These are phyloP conservation scores for Vicia villosa DNA, from an alignment of 306 rosid genomes.

Conservation along the genomic window DNA sequence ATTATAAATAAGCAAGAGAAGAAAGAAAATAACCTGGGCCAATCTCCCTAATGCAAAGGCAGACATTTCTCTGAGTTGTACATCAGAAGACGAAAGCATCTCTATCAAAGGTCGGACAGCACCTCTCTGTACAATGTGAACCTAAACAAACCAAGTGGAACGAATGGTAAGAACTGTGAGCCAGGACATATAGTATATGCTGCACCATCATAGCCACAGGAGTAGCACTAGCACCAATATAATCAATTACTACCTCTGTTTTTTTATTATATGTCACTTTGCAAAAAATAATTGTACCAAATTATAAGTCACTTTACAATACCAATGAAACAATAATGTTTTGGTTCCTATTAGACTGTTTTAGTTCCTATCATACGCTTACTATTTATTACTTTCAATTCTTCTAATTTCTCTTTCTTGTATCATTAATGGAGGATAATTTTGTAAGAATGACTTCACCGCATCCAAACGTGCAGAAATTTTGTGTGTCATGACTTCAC, in stretches of 20 bases:
- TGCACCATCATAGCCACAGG: slow-evolving; percentile 30
- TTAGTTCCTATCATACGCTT: no score
- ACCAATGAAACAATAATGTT: no score
- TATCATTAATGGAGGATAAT: no score
- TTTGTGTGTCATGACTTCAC: no score
- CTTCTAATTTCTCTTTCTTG: no score
- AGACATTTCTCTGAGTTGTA: slow-evolving; percentile 95
- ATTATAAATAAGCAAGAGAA: slow-evolving; percentile 3
- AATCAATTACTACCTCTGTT: not conserved
- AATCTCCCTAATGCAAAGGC: slow-evolving; percentile 99
- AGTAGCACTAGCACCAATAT: not conserved
- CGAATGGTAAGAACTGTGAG: slow-evolving; percentile 7
- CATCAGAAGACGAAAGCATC: slow-evolving; percentile 95
- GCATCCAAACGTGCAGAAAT: no score
- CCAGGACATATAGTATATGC: not conserved
- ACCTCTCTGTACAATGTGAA: slow-evolving; percentile 97
- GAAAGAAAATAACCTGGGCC: slow-evolving; percentile 71
- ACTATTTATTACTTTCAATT: no score
- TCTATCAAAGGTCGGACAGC: slow-evolving; percentile 96
- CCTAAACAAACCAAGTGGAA: slow-evolving; percentile 50
- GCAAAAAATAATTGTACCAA: no score
- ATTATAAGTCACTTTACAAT: no score
- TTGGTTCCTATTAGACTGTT: no score
- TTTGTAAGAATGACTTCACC: no score
- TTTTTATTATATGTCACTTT: no score